phyloP scores from a whole-genome alignment of 345 rosid genomes.

The Crucihimalaya himalaica region DNA sequence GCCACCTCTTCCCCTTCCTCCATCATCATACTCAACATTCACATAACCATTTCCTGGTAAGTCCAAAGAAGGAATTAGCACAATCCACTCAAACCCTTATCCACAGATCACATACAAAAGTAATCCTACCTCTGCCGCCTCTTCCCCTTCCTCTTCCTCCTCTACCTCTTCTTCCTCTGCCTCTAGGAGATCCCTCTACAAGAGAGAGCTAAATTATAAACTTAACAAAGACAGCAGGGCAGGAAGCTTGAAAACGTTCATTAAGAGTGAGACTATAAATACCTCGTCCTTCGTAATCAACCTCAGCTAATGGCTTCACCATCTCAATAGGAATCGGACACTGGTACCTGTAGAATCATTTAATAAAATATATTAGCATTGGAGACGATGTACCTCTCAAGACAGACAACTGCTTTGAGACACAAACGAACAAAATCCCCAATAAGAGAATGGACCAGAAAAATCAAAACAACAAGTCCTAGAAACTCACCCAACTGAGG shows the following conservation, averaged over 20 bases:
- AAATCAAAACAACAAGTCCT: neutral
- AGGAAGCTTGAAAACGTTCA: neutral
- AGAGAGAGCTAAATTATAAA: neutral
- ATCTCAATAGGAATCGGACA: slow-evolving; percentile 68
- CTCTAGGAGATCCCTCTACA: slow-evolving; percentile 74
- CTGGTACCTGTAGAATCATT: slow-evolving; percentile 59
- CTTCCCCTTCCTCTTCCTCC: slow-evolving; percentile 48
- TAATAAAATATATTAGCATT: neutral
- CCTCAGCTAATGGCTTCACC: slow-evolving; percentile 51
- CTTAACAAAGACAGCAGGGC: neutral
- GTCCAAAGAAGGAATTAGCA: neutral
- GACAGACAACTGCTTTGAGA: neutral
- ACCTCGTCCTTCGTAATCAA: slow-evolving; percentile 71
- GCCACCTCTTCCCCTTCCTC: slow-evolving; percentile 49
- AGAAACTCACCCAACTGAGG: slow-evolving; percentile 76
- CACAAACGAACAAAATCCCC: neutral
- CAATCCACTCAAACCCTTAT: neutral
- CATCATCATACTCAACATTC: slow-evolving; percentile 52
- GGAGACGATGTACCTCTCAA: neutral
- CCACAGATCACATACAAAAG: neutral
- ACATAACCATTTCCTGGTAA: slow-evolving; percentile 65
- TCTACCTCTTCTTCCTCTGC: slow-evolving; percentile 52
- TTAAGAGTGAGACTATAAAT: neutral
- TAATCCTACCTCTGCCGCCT: slow-evolving; percentile 41
- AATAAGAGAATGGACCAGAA: neutral